Evolutionary conservation across 768 basidiomycete species (phyloP).

Genomic region (Mycena polygramma): DNA sequence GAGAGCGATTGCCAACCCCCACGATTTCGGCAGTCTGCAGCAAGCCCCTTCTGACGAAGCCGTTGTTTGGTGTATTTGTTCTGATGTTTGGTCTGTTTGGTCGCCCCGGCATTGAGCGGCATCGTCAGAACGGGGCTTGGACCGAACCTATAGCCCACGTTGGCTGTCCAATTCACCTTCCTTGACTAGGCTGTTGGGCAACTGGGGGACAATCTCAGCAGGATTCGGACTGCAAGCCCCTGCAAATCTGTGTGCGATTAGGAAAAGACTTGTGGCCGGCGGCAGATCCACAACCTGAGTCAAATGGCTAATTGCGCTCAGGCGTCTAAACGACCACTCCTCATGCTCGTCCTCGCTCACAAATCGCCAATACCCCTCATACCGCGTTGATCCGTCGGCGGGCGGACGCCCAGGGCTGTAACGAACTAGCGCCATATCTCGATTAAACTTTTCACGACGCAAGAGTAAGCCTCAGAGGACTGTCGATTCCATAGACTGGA

Average conservation of each 20-base stretch:
- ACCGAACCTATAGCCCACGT: too few species aligned
- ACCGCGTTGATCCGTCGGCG: neutral
- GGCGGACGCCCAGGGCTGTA: neutral
- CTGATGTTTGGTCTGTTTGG: too few species aligned
- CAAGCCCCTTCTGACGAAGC: too few species aligned
- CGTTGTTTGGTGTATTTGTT: too few species aligned
- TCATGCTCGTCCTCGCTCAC: neutral
- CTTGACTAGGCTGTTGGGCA: too few species aligned
- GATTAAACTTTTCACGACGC: neutral
- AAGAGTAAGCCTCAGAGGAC: neutral
- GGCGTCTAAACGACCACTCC: neutral
- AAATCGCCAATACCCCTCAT: conserved; percentile 22
- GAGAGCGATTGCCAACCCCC: too few species aligned
- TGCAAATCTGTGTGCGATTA: conserved; percentile 9
- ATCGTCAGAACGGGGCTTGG: too few species aligned
- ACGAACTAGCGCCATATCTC: neutral
- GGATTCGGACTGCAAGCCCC: neutral
- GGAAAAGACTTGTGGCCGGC: neutral
- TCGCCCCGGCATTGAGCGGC: too few species aligned
- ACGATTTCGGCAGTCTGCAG: too few species aligned
- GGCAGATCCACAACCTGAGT: neutral
- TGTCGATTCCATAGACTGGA: too few species aligned
- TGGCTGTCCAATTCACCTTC: too few species aligned
- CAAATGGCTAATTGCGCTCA: conserved; percentile 18
- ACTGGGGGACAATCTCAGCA: too few species aligned